Evolutionary conservation across 2,329 filamentous ascomycete genomes (phyloP).

Genomic region (Diaporthe sp.): DNA sequence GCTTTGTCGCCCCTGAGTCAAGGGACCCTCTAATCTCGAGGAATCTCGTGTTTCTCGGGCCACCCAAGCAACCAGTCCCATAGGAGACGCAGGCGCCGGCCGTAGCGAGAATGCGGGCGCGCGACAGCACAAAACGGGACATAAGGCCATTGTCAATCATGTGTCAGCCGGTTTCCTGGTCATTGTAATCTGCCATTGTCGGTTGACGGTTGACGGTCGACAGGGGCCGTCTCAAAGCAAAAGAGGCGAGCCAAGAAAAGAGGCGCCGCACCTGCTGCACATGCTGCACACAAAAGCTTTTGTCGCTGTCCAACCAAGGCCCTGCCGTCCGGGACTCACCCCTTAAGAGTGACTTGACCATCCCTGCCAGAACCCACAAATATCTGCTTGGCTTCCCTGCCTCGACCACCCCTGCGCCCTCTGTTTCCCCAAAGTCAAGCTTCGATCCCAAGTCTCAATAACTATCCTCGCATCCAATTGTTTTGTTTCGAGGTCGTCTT

Average conservation of each 20-base stretch:
- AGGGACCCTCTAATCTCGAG: conserved; percentile 14
- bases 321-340: background rate
- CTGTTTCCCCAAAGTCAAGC: conserved; percentile 1
- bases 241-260: conserved; percentile 13
- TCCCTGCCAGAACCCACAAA: conserved; percentile 22
- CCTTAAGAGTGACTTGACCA: conserved; percentile 19
- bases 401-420: background rate
- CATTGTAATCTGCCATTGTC: conserved; percentile 26
- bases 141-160: conserved; percentile 13
- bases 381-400: conserved; percentile 10
- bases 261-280: background rate
- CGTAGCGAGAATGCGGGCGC: conserved; percentile 16
- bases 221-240: background rate
- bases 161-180: background rate
- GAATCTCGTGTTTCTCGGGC: conserved; percentile 24
- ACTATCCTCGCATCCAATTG: background rate
- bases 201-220: background rate
- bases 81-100: conserved; percentile 3
- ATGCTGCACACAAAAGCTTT: background rate
- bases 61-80: conserved; percentile 18
- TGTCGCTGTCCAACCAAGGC: conserved; percentile 23
- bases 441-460: background rate
- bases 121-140: background rate
- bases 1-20: conserved; percentile 31
- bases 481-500: conserved; percentile 7